These are phyloP conservation scores for Evansstolkia leycettana DNA, from an alignment of 495 filamentous ascomycete genomes.

Conservation along the genomic window DNA sequence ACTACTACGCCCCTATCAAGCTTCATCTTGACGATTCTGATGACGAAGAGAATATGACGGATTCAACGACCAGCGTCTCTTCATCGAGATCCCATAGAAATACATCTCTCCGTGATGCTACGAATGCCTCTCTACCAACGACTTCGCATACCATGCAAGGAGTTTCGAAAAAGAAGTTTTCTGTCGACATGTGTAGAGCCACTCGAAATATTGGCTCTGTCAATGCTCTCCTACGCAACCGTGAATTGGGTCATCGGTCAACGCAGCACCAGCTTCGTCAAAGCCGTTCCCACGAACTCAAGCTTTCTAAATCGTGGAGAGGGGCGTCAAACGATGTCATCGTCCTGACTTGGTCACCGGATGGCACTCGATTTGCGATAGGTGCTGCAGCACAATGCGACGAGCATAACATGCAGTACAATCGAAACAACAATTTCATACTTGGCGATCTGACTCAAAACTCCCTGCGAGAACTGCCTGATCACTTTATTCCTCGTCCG, in stretches of 20 bases:
- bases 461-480: constrained; percentile 49
- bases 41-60: constrained; percentile 1
- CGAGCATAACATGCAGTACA: constrained; percentile 70
- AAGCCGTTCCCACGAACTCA: constrained; percentile 14
- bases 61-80: neutral
- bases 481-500: constrained; percentile 53
- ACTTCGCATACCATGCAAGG: too few relatives aligned
- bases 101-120: too few relatives aligned
- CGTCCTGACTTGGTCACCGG: constrained; percentile 34
- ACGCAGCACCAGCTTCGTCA: constrained; percentile 7
- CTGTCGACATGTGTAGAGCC: too few relatives aligned
- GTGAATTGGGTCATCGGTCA: constrained; percentile 12
- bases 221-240: constrained; percentile 11
- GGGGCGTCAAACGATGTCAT: constrained; percentile 41
- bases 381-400: constrained; percentile 69
- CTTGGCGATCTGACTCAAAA: constrained; percentile 49
- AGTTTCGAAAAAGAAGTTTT: too few relatives aligned
- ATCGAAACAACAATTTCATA: constrained; percentile 64
- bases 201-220: neutral
- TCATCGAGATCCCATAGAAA: too few relatives aligned
- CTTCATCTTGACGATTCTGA: too few relatives aligned
- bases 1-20: neutral
- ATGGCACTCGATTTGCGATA: constrained; percentile 35
- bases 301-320: constrained; percentile 31
- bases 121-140: too few relatives aligned